Evolutionary conservation across 1,284 basidiomycete species (phyloP).

Genomic region (Trichosporon asahii): DNA sequence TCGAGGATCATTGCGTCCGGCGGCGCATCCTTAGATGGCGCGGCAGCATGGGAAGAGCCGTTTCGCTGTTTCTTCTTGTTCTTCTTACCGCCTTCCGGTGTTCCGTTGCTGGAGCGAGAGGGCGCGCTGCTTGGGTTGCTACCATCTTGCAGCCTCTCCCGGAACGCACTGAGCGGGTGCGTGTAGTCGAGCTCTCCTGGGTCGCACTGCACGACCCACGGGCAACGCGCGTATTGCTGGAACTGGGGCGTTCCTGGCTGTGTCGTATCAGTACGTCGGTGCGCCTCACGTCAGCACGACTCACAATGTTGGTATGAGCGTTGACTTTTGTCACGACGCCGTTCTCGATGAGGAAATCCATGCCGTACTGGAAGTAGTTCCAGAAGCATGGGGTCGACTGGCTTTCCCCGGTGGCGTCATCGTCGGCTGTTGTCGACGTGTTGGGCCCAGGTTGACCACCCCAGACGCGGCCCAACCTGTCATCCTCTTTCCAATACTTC

Average conservation of each 20-base stretch:
- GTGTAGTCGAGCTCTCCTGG: slow-evolving; percentile 28
- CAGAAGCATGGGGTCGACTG: slow-evolving; percentile 65
- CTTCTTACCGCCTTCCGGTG: slow-evolving; percentile 9
- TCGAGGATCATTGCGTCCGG: slow-evolving; percentile 72
- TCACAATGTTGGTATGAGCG: slow-evolving; percentile 76
- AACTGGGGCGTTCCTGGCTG: slow-evolving; percentile 85
- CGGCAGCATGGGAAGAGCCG: neutral
- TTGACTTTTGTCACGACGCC: slow-evolving; percentile 73
- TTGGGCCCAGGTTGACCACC: slow-evolving; percentile 15
- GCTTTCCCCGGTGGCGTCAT: neutral
- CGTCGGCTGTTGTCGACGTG: neutral
- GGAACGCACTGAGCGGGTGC: slow-evolving; percentile 30
- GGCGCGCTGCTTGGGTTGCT: neutral
- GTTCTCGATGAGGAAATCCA: slow-evolving; percentile 76
- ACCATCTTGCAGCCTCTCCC: neutral
- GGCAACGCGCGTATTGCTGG: slow-evolving; percentile 81
- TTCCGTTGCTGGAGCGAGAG: neutral
- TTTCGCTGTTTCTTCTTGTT: slow-evolving; percentile 14
- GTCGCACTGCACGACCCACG: slow-evolving; percentile 64
- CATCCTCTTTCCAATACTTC: slow-evolving; percentile 79
- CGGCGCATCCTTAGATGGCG: slow-evolving; percentile 55
- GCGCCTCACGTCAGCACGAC: slow-evolving; percentile 33
- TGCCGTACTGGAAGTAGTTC: slow-evolving; percentile 83
- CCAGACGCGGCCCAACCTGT: slow-evolving; percentile 61
- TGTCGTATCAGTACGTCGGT: neutral